Conservation (phyloP, 2,329 filamentous ascomycete genomes). For the Paraphoma chrysanthemicola region DNA sequence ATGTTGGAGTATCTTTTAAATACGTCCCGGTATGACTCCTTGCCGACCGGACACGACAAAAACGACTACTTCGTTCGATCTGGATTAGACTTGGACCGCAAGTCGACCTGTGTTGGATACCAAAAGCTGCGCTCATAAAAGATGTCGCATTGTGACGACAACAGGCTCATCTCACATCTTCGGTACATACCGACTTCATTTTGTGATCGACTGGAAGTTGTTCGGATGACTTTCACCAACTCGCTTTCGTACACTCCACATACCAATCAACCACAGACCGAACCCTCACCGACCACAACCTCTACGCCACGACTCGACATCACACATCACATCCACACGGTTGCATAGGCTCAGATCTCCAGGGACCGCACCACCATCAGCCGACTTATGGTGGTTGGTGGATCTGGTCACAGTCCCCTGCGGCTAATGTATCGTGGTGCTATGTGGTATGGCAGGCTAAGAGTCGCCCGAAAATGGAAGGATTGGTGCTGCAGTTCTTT, state of each 20-base stretch:
- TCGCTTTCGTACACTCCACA: background rate
- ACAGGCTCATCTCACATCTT: background rate
- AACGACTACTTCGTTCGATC: too few species aligned
- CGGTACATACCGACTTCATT: too few species aligned
- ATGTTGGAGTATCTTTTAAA: too few species aligned
- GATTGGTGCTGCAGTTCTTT: constrained; percentile 5
- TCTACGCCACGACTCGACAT: constrained; percentile 2
- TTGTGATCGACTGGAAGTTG: background rate
- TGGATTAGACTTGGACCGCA: too few species aligned
- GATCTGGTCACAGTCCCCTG: background rate
- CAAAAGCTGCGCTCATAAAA: too few species aligned
- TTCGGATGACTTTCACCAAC: background rate
- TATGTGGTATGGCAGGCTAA: constrained; percentile 8
- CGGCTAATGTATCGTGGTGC: background rate
- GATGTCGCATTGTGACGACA: background rate
- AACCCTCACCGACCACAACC: constrained; percentile 3
- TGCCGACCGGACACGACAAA: too few species aligned
- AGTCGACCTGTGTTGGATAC: too few species aligned
- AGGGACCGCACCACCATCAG: constrained; percentile 8
- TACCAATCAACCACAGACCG: constrained; percentile 3
- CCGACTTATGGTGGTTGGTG: constrained; percentile 6
- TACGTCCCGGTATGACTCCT: too few species aligned
- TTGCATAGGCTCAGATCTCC: constrained; percentile 17
- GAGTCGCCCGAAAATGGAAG: constrained; percentile 8
- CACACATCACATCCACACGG: constrained; percentile 7